Conservation (phyloP, 352 stramenopile species). For the Hyaloperonospora arabidopsidis region DNA sequence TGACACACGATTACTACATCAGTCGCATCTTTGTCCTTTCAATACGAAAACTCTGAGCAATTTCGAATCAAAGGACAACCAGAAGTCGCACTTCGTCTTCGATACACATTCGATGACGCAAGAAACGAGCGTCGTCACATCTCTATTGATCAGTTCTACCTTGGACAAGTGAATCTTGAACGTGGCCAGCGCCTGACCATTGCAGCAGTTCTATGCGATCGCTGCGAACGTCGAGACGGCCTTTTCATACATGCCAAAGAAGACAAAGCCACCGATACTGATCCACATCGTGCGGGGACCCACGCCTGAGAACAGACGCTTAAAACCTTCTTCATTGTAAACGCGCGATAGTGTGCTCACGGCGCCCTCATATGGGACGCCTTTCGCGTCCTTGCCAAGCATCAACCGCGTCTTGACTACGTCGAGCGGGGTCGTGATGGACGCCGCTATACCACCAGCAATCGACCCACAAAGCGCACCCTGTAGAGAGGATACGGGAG, state of each 20-base stretch:
- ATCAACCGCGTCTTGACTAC: slow-evolving; percentile 99
- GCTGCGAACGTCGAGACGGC: slow-evolving; percentile 59
- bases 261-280: slow-evolving; percentile 98
- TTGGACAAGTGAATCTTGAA: neutral
- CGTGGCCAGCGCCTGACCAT: neutral
- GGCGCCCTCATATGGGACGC: slow-evolving; percentile 87
- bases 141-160: slow-evolving; percentile 15
- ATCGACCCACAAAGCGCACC: slow-evolving; percentile 92
- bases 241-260: slow-evolving; percentile 98
- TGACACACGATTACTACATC: neutral
- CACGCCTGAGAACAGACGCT: slow-evolving; percentile 91
- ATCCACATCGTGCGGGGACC: slow-evolving; percentile 98
- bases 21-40: no score
- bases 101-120: neutral
- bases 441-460: slow-evolving; percentile 91
- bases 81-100: no score
- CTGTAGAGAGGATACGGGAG: slow-evolving; percentile 85
- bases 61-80: no score
- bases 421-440: slow-evolving; percentile 98
- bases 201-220: slow-evolving; percentile 33
- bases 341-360: slow-evolving; percentile 88
- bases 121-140: slow-evolving; percentile 8
- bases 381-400: slow-evolving; percentile 92
- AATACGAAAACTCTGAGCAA: no score
- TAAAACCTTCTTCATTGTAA: slow-evolving; percentile 85